phyloP scores from a whole-genome alignment of 768 basidiomycete genomes.

The Cystofilobasidium bisporidii region DNA sequence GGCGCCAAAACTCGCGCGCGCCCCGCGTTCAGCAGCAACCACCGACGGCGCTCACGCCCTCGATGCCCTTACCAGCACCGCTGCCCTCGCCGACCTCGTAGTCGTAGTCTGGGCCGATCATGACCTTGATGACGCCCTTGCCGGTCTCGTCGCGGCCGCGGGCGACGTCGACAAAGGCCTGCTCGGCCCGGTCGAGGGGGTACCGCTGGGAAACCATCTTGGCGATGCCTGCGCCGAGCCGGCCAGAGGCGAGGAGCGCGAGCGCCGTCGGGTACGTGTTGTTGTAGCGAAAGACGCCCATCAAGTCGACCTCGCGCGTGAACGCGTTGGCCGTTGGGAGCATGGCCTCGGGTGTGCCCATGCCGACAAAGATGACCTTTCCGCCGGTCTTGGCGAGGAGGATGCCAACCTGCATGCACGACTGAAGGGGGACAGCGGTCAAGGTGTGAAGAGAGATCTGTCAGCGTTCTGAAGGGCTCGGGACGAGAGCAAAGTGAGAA shows the following conservation, averaged over 20 bases:
- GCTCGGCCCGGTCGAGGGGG: slow-evolving; percentile 52
- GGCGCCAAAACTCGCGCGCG: too few relatives aligned
- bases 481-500: slow-evolving; percentile 33
- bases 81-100: background rate
- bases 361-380: slow-evolving; percentile 87
- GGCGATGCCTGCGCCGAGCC: slow-evolving; percentile 51
- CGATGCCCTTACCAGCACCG: background rate
- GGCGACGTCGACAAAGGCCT: slow-evolving; percentile 73
- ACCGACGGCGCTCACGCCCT: background rate
- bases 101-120: slow-evolving; percentile 47
- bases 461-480: background rate
- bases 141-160: slow-evolving; percentile 69
- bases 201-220: slow-evolving; percentile 49
- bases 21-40: background rate
- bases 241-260: slow-evolving; percentile 60
- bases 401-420: slow-evolving; percentile 52
- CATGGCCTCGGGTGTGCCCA: slow-evolving; percentile 75
- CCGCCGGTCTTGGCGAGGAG: slow-evolving; percentile 66
- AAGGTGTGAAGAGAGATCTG: too few relatives aligned
- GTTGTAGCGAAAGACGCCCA: slow-evolving; percentile 78
- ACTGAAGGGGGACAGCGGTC: slow-evolving; percentile 12
- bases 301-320: slow-evolving; percentile 76
- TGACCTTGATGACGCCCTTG: slow-evolving; percentile 77
- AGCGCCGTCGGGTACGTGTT: slow-evolving; percentile 86
- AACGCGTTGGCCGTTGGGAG: slow-evolving; percentile 73